Base-by-base conservation (phyloP, 371 early-diverging fungal genomes). In the Dichotomocladium elegans region DNA sequence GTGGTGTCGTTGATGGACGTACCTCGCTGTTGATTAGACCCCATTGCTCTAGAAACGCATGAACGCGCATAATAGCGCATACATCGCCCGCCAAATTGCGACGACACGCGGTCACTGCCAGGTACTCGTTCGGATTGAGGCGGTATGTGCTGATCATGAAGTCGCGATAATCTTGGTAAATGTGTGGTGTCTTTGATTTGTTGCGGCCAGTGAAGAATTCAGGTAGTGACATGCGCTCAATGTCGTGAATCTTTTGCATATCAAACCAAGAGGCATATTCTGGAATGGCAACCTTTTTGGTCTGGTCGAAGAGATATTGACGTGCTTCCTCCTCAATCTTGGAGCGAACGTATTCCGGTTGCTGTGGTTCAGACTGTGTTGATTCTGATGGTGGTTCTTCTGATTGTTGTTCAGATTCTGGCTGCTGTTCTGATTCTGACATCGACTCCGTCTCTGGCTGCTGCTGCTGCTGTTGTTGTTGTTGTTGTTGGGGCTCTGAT, bases 11-110 rank as follows among this genome's bases (percentile, higher is more conserved):
- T 42, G 45, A 56, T 15, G 9, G 42, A 49, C 47, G 54, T 70
- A 94, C 95, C 82, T 98, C 94, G 66, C 93, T 94, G 74, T 99
- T 99, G 62, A 99, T 95, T 33, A 99, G 76, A 2, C 99, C 99
- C 99, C 99, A 99, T 68, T 98, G 98, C 70, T 99, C 99, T 43
- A 98, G 71, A 62, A 99, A 98, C 5, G 97, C 92, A 74, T 98
- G 98, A 1, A 99, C 95, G 24, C 96, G 79, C 69, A 98, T 92
- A 55, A 99, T 94, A 12, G 95, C 90, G 62, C 96, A 95, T 3
- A 99, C 96, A 78, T 99, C 99, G 27, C 97, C 97, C 1, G 96
- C 91, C 48, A 98, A 65, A 65, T 94, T 93, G 35, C 97, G 80
- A 55, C 98, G 75, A 70, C 95, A 95, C 0, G 98, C 96, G 2